phyloP scores from a whole-genome alignment of 495 filamentous ascomycete species.

The Geopyxis carbonaria region DNA sequence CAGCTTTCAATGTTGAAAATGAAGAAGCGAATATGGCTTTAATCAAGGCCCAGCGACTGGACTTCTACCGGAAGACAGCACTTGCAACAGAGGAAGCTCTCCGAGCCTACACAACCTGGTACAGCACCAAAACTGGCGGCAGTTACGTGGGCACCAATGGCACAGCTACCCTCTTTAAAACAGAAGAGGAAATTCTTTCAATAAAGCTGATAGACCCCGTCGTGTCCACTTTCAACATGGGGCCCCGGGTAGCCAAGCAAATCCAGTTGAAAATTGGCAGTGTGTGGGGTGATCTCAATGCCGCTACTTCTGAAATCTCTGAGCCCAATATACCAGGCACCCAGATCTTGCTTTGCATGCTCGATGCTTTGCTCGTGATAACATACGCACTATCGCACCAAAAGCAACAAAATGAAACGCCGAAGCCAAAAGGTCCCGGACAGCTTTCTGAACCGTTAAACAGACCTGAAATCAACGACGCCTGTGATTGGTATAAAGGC shows the following conservation, averaged over 20 bases:
- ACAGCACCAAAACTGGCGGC: slow-evolving; percentile 5
- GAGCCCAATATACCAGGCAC: slow-evolving; percentile 6
- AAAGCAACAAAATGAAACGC: background rate
- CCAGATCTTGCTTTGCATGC: slow-evolving; percentile 15
- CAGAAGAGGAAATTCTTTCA: background rate
- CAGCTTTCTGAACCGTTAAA: slow-evolving; percentile 5
- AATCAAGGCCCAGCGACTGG: slow-evolving; percentile 15
- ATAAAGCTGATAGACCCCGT: slow-evolving; percentile 9
- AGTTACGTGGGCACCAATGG: slow-evolving; percentile 1
- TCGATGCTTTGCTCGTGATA: slow-evolving; percentile 14
- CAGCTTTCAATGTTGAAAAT: slow-evolving; percentile 7
- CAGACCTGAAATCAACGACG: slow-evolving; percentile 4
- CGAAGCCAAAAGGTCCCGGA: background rate
- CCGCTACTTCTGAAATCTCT: slow-evolving; percentile 2
- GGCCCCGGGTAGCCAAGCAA: background rate
- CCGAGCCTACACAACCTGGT: slow-evolving; percentile 15
- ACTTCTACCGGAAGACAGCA: slow-evolving; percentile 7
- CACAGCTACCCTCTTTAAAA: background rate
- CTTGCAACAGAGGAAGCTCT: slow-evolving; percentile 13
- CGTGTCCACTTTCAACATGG: slow-evolving; percentile 10
- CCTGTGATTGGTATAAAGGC: slow-evolving; percentile 10
- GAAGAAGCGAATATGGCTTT: background rate
- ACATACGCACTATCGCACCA: slow-evolving; percentile 7
- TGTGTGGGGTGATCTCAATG: slow-evolving; percentile 11
- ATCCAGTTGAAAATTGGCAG: slow-evolving; percentile 7